phyloP scores from a whole-genome alignment of 257 asterid species.

The Jacaranda mimosifolia region DNA sequence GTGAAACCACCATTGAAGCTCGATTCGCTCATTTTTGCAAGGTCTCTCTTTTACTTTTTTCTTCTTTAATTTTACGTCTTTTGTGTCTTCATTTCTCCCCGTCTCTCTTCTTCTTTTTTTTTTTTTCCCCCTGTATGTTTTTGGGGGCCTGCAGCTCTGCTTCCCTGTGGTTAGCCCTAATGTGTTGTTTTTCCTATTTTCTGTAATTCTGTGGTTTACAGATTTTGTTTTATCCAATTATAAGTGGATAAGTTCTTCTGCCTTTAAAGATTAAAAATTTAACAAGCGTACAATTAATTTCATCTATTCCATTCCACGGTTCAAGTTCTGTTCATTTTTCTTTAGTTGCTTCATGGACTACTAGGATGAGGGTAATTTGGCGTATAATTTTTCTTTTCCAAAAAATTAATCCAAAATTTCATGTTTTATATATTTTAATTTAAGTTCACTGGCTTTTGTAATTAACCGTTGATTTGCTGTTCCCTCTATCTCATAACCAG shows the following conservation, averaged over 20 bases:
- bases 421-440: neutral
- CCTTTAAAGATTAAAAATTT: slow-evolving; percentile 13
- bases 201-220: neutral
- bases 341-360: neutral
- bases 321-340: neutral
- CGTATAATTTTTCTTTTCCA: neutral
- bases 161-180: neutral
- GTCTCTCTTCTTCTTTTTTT: neutral
- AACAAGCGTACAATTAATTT: slow-evolving; percentile 5
- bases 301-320: neutral
- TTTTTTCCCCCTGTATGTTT: neutral
- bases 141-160: neutral
- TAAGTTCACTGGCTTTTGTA: slow-evolving; percentile 28
- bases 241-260: slow-evolving; percentile 11
- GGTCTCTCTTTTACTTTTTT: slow-evolving; percentile 48
- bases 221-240: slow-evolving; percentile 21
- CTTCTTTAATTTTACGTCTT: neutral
- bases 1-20: slow-evolving; percentile 60
- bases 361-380: slow-evolving; percentile 8
- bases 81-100: neutral
- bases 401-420: neutral
- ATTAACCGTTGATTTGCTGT: slow-evolving; percentile 19
- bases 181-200: slow-evolving; percentile 13
- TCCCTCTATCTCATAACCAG: slow-evolving; percentile 47
- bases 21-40: slow-evolving; percentile 77